These are phyloP conservation scores for Prunus mira DNA, from an alignment of 306 rosid genomes.

Conservation along the genomic window DNA sequence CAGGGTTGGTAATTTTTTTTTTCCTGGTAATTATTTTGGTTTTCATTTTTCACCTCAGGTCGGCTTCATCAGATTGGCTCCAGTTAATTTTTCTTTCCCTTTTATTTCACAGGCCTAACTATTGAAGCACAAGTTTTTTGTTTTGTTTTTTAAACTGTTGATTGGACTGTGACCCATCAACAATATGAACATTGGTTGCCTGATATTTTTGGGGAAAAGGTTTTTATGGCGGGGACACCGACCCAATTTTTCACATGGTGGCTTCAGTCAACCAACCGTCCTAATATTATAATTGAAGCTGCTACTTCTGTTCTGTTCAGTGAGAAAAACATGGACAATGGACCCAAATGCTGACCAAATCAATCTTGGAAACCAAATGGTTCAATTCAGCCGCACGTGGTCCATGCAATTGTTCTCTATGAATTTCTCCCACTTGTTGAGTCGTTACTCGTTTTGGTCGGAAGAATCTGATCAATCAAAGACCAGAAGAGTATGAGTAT, in stretches of 20 bases:
- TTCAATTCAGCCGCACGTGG: neutral
- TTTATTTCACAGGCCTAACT: too few relatives aligned
- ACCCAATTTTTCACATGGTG: neutral
- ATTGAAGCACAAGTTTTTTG: too few relatives aligned
- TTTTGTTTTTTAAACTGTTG: too few relatives aligned
- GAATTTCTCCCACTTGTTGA: neutral
- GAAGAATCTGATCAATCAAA: neutral
- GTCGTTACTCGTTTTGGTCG: slow-evolving; percentile 12
- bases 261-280: neutral
- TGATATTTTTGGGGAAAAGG: neutral
- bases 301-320: neutral
- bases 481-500: neutral
- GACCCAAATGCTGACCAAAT: neutral
- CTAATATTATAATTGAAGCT: neutral
- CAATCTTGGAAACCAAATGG: neutral
- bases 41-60: too few relatives aligned
- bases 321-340: neutral
- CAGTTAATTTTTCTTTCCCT: too few relatives aligned
- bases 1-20: neutral
- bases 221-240: neutral
- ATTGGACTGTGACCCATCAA: too few relatives aligned
- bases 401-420: neutral
- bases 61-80: too few relatives aligned
- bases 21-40: too few relatives aligned
- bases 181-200: neutral